Percentiles rank a stretch among this genome's conserved stretches.
Conservation (phyloP, 352 stramenopile genomes). For the Globisporangium cystogenes region DNA sequence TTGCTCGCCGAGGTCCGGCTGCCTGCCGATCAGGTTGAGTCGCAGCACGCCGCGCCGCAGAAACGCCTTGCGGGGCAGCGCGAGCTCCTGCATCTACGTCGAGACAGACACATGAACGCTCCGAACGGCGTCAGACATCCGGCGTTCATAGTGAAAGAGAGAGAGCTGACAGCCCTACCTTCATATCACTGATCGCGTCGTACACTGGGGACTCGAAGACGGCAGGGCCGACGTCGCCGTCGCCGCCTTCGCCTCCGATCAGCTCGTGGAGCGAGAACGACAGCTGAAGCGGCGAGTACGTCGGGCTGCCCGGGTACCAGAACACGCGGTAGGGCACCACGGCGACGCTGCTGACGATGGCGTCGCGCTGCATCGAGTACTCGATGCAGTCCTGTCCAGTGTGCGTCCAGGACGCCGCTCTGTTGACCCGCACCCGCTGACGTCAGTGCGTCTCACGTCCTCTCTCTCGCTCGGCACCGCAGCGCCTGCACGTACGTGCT, state of each 20-base stretch:
- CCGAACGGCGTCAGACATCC: background rate
- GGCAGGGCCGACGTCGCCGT: constrained; percentile 11
- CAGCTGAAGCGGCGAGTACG: constrained; percentile 50
- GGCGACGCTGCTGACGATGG: constrained; percentile 39
- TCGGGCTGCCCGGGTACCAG: constrained; percentile 65
- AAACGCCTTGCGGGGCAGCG: constrained; percentile 35
- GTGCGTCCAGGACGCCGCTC: constrained; percentile 10
- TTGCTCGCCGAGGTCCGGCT: constrained; percentile 45
- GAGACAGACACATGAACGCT: background rate
- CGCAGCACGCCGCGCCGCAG: constrained; percentile 42
- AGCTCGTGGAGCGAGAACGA: constrained; percentile 57
- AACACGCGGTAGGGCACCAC: constrained; percentile 67
- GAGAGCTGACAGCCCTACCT: no score
- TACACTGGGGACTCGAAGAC: constrained; percentile 54
- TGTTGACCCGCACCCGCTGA: background rate
- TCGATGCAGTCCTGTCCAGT: constrained; percentile 45
- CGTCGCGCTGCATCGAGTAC: constrained; percentile 38
- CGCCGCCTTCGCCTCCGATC: background rate
- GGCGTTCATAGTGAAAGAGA: no score
- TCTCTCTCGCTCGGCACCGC: no score
- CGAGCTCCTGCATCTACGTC: constrained; percentile 41
- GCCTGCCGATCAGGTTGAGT: constrained; percentile 45
- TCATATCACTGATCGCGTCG: constrained; percentile 48
- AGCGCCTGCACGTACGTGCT: constrained; percentile 41
- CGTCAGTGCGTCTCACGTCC: no score